These are phyloP conservation scores for Allomyces macrogynus DNA, from an alignment of 192 early-diverging fungal species.

Conservation along the genomic window DNA sequence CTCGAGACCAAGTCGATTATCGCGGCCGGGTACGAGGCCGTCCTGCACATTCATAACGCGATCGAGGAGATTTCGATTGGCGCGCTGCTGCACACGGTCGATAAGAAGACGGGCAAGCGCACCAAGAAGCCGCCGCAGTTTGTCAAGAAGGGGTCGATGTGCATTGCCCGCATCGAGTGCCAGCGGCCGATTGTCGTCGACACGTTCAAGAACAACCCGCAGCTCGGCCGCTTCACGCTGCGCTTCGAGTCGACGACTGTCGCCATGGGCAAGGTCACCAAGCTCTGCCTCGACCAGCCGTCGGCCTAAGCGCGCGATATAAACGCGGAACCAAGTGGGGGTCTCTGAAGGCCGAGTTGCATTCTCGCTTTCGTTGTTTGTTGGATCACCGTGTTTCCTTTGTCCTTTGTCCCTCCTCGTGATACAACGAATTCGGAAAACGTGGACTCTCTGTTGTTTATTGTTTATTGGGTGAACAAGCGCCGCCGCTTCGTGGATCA, in stretches of 20 bases:
- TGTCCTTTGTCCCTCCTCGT: no score
- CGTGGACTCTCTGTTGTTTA: no score
- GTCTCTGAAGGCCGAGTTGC: no score
- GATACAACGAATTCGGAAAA: no score
- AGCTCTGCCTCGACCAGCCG: constrained; percentile 24
- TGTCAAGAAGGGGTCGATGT: constrained; percentile 76
- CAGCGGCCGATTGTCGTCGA: constrained; percentile 65
- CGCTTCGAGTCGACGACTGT: constrained; percentile 75
- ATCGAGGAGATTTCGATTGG: constrained; percentile 72
- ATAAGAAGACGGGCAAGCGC: constrained; percentile 79
- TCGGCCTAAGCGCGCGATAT: no score
- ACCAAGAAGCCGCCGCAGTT: constrained; percentile 78
- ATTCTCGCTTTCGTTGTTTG: no score
- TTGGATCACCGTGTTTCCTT: no score
- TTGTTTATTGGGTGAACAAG: no score
- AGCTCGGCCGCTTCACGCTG: constrained; percentile 93
- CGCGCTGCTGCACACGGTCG: constrained; percentile 68
- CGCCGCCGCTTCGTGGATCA: no score
- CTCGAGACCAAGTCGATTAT: constrained; percentile 92
- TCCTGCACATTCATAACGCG: constrained; percentile 76
- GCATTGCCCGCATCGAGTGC: constrained; percentile 68
- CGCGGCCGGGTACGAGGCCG: constrained; percentile 80
- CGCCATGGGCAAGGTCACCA: constrained; percentile 86
- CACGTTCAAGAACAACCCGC: constrained; percentile 62
- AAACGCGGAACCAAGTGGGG: no score